Base-by-base conservation (phyloP, 2,329 filamentous ascomycete species). In the Stagonosporopsis rhizophila region DNA sequence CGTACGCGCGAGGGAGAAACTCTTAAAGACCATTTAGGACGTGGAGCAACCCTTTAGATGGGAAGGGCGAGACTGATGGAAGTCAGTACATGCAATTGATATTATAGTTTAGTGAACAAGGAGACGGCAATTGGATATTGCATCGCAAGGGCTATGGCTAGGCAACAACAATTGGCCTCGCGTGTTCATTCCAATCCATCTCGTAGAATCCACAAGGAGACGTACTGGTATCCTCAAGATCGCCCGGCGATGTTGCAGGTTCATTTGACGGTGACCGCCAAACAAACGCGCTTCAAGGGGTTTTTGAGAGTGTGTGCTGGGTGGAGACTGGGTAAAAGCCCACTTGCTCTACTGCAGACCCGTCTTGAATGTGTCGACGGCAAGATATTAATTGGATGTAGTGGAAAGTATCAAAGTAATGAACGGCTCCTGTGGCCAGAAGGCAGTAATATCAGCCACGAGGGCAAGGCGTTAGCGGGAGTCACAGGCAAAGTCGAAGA, bases 231-330 rank as follows among this genome's bases (percentile, higher is more conserved):
- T 82, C 82, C 81, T 84, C 79, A 81, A 79, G 77, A 62, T 67
- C 62, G 81, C 75, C 76, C 82, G 80, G 75, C 79, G 80, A 80
- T 80, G 81, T 82, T 93, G 92, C 93, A 97, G 92, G 92, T 95
- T 96, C 93, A 96, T 96, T 92, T 94, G 91, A 96, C 92, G 93
- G 91, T 56, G 80, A 88, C 88, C 90, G 91, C 84, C 92, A 95
- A 69, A 96, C 75, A 83, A 92, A 96, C 91, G 91, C 92, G 92
- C 91, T 78, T 78, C 71, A 52, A 28, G 79, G 80, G 3, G 80
- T 44, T 76, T 60, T 62, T 61, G 66, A 59, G 56, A 56, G 52
- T 47, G 54, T 54, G 54, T 44, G 56, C 46, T 54, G 42, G 46
- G 52, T 54, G 56, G 56, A 52, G 52, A 59, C 52, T 61, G 41